These are phyloP conservation scores for Zymoseptoria passerinii DNA, from an alignment of 2,329 filamentous ascomycete genomes.

Conservation along the genomic window DNA sequence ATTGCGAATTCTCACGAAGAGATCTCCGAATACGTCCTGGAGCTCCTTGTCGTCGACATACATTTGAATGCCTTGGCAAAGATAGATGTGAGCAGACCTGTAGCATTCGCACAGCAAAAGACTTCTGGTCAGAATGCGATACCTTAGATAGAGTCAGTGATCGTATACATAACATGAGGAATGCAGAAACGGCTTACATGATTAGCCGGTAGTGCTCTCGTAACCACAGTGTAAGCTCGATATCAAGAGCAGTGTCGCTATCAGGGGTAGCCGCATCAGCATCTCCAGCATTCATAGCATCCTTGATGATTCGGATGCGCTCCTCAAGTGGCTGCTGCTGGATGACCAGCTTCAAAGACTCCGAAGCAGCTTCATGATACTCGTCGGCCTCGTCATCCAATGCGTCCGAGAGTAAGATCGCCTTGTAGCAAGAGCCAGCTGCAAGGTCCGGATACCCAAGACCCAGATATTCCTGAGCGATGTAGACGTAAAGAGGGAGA, in stretches of 20 bases:
- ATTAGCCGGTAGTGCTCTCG: conserved; percentile 20
- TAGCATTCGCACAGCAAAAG: conserved; percentile 56
- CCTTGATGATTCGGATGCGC: conserved; percentile 22
- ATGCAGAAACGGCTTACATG: conserved; percentile 11
- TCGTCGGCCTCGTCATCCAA: conserved; percentile 70
- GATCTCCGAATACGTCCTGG: conserved; percentile 44
- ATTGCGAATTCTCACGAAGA: conserved; percentile 30
- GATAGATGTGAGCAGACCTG: conserved; percentile 57
- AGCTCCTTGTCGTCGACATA: conserved; percentile 51
- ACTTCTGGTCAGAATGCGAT: conserved; percentile 37
- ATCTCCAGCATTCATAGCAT: conserved; percentile 15
- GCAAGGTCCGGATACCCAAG: conserved; percentile 86
- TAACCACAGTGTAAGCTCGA: conserved; percentile 42
- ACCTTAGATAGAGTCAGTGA: conserved; percentile 6
- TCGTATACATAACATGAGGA: background rate
- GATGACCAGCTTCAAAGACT: conserved; percentile 32
- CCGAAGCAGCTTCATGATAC: conserved; percentile 62
- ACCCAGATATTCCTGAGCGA: conserved; percentile 61
- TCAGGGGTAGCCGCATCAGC: conserved; percentile 9
- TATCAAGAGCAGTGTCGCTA: conserved; percentile 18
- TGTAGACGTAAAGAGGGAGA: conserved; percentile 36
- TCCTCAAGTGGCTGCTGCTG: conserved; percentile 32
- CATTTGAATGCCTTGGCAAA: conserved; percentile 50
- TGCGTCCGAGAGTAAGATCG: conserved; percentile 78
- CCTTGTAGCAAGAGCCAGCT: conserved; percentile 80